Conservation (phyloP, 192 early-diverging fungal genomes). For the Entrophospora sp. region DNA sequence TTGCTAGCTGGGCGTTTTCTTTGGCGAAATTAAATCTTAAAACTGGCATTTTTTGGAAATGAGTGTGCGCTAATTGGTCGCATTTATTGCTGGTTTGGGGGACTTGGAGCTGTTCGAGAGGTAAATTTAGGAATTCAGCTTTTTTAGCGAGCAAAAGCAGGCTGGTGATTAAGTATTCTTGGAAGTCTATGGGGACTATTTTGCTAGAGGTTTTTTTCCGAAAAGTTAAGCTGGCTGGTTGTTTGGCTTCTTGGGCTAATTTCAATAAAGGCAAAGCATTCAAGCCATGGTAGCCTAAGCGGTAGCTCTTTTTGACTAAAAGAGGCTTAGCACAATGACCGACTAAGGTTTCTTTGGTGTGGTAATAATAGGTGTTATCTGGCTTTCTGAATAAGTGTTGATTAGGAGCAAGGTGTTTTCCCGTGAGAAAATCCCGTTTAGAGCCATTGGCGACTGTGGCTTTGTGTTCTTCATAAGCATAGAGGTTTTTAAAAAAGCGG, state of each 20-base stretch:
- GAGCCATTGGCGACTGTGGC: not conserved
- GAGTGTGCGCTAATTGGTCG: not conserved
- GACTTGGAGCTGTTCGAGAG: not conserved
- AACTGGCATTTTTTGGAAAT: not conserved
- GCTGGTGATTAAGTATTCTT: not conserved
- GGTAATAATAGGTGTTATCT: not conserved
- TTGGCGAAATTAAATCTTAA: not conserved
- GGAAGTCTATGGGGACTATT: not conserved
- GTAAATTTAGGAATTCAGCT: not conserved
- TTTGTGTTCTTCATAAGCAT: not conserved
- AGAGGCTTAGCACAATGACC: not conserved
- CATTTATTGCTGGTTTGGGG: not conserved
- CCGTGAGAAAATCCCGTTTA: not conserved
- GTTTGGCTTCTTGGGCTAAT: not conserved
- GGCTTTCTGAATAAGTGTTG: not conserved
- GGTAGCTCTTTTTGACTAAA: not conserved
- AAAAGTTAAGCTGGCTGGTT: not conserved
- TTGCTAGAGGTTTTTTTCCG: not conserved
- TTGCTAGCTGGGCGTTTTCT: not conserved
- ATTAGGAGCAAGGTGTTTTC: not conserved
- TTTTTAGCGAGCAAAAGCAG: not conserved
- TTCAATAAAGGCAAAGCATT: not conserved
- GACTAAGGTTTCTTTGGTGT: not conserved
- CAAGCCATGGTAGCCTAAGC: not conserved
- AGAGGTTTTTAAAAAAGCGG: not conserved